These are phyloP conservation scores for Meredithiella fracta DNA, from an alignment of 2,329 filamentous ascomycete species.

Conservation along the genomic window DNA sequence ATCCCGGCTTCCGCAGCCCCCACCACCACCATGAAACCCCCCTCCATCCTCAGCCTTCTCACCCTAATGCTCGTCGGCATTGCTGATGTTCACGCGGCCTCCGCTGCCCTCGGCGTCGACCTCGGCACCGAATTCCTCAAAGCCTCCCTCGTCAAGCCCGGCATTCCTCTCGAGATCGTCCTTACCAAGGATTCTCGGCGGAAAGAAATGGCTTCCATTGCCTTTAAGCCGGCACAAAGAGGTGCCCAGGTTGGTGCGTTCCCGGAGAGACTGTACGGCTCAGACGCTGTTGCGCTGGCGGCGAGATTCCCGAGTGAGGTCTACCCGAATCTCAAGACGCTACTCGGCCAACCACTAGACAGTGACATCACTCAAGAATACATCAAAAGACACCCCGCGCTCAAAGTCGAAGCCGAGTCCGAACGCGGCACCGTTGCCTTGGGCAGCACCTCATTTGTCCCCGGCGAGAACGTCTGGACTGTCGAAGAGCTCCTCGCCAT, in stretches of 20 bases:
- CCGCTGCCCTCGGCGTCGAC: constrained; percentile 81
- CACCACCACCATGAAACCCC: constrained; percentile 9
- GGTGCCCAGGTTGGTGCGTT: constrained; percentile 50
- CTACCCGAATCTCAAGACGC: constrained; percentile 81
- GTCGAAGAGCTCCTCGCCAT: constrained; percentile 92
- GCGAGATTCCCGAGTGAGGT: constrained; percentile 84
- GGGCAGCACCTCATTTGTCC: constrained; percentile 52
- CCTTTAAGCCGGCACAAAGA: constrained; percentile 72
- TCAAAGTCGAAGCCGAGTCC: constrained; percentile 37
- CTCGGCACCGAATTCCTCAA: constrained; percentile 96
- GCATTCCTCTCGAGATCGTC: constrained; percentile 93
- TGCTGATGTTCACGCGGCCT: constrained; percentile 34
- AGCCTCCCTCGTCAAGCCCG: constrained; percentile 86
- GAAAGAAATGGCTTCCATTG: constrained; percentile 81
- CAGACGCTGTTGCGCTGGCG: constrained; percentile 74
- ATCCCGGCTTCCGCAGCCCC: neutral
- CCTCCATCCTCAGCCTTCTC: constrained; percentile 17
- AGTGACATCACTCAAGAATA: constrained; percentile 53
- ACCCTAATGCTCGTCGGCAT: constrained; percentile 24
- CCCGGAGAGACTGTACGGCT: constrained; percentile 82
- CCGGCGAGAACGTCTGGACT: constrained; percentile 49
- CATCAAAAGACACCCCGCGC: constrained; percentile 56
- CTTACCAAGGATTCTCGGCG: constrained; percentile 94
- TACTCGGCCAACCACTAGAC: constrained; percentile 58
- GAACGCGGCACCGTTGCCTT: constrained; percentile 59